phyloP scores from a whole-genome alignment of 345 rosid species.

The Citrus inodora region DNA sequence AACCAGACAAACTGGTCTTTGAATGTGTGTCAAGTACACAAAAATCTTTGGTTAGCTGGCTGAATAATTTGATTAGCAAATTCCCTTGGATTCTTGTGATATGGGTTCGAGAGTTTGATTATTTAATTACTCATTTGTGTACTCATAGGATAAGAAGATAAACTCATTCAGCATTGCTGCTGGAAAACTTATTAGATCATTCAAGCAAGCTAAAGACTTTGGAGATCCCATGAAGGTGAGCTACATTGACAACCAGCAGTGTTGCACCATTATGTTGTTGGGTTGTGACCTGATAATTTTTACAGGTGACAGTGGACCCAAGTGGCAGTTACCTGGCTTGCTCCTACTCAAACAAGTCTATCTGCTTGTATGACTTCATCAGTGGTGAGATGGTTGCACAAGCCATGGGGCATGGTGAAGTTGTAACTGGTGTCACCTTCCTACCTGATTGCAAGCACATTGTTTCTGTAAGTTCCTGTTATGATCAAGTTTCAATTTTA shows the following conservation, averaged over 20 bases:
- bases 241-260: constrained; percentile 16
- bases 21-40: background rate
- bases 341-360: constrained; percentile 68
- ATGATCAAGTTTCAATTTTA: constrained; percentile 9
- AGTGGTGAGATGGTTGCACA: constrained; percentile 67
- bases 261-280: constrained; percentile 13
- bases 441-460: constrained; percentile 85
- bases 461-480: constrained; percentile 60
- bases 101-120: constrained; percentile 11
- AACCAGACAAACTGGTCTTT: background rate
- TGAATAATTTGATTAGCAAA: constrained; percentile 1
- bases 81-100: background rate
- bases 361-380: constrained; percentile 58
- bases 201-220: constrained; percentile 65
- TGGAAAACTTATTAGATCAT: constrained; percentile 68
- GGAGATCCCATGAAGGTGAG: constrained; percentile 80
- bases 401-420: constrained; percentile 77
- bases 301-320: constrained; percentile 74
- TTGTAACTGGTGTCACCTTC: constrained; percentile 71
- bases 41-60: background rate
- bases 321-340: constrained; percentile 71
- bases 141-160: constrained; percentile 73
- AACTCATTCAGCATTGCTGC: constrained; percentile 52
- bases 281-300: constrained; percentile 16
- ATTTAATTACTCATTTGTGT: background rate